Evolutionary conservation across 176 grass and related monocot genomes (phyloP).

Genomic region (Leersia perrieri): DNA sequence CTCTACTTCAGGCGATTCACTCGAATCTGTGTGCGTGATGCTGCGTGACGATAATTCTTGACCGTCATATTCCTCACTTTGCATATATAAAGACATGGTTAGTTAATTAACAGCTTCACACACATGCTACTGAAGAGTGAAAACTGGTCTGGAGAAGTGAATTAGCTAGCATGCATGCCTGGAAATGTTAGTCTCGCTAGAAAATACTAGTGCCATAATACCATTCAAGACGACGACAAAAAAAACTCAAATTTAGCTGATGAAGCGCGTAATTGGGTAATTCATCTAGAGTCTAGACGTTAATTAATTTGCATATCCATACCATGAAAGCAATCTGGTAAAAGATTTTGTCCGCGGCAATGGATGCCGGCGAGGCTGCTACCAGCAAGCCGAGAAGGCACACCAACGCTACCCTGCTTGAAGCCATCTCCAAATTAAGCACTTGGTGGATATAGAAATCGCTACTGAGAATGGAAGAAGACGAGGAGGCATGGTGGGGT

Average conservation of each 20-base stretch:
- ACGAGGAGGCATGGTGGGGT: not conserved
- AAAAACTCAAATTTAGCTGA: not conserved
- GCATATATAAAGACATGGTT: not conserved
- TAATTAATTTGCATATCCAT: not conserved
- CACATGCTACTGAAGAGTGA: not conserved
- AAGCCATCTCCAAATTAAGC: too few relatives aligned
- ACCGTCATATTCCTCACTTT: not conserved
- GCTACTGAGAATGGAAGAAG: not conserved
- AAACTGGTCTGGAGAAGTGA: not conserved
- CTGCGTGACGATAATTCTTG: not conserved
- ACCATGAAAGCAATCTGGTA: constrained; percentile 39
- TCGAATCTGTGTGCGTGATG: not conserved
- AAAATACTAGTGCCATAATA: too few relatives aligned
- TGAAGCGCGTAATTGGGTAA: not conserved
- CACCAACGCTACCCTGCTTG: not conserved
- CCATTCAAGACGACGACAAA: not conserved
- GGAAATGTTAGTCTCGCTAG: not conserved
- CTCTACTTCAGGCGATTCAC: not conserved
- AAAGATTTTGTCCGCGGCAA: constrained; percentile 8
- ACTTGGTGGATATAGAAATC: too few relatives aligned
- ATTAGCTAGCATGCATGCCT: not conserved
- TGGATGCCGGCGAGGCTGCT: not conserved
- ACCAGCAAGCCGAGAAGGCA: constrained; percentile 35
- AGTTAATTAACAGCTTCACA: not conserved
- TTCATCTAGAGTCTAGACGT: not conserved